Evolutionary conservation across 495 filamentous ascomycete genomes (phyloP).

Genomic region (Aspergillus heteromorphus): DNA sequence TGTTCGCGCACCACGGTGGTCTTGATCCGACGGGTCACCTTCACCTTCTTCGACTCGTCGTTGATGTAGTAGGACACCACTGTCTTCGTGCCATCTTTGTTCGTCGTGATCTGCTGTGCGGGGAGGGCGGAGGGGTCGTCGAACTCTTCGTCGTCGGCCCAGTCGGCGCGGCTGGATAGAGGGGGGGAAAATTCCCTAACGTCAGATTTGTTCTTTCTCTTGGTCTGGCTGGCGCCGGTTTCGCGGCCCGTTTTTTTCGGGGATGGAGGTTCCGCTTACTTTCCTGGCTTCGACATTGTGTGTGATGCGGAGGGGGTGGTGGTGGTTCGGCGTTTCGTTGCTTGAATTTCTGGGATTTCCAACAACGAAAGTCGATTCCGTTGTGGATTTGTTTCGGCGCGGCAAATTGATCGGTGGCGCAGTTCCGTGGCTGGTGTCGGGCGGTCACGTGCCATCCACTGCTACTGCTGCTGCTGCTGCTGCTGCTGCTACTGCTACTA

Average conservation of each 20-base stretch:
- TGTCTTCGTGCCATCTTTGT: constrained; percentile 98
- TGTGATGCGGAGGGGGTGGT: constrained; percentile 9
- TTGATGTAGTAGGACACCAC: constrained; percentile 85
- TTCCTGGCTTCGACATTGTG: constrained; percentile 46
- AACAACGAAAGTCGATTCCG: constrained; percentile 31
- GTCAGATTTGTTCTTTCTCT: constrained; percentile 12
- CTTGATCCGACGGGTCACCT: constrained; percentile 90
- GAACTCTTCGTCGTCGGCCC: constrained; percentile 96
- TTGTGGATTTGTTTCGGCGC: constrained; percentile 47
- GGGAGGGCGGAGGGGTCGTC: constrained; percentile 78
- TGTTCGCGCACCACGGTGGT: constrained; percentile 81
- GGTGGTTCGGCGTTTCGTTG: constrained; percentile 26
- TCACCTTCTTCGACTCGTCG: constrained; percentile 91
- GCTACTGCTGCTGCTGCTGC: not conserved
- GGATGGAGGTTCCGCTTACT: constrained; percentile 29
- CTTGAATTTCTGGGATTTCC: constrained; percentile 44
- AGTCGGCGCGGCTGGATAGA: constrained; percentile 63
- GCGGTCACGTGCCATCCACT: constrained; percentile 21
- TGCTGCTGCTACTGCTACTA: too few relatives aligned
- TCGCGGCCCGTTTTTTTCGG: not conserved
- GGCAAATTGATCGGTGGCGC: constrained; percentile 35
- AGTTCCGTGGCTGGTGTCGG: constrained; percentile 28
- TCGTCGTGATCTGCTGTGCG: constrained; percentile 75
- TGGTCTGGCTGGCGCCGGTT: not conserved
- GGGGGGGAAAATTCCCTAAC: constrained; percentile 11